A percentile compares a stretch with the other conserved stretches of the same genome.
These are phyloP conservation scores for Apiotrichum gamsii DNA, from an alignment of 1,284 basidiomycete genomes.

Conservation along the genomic window DNA sequence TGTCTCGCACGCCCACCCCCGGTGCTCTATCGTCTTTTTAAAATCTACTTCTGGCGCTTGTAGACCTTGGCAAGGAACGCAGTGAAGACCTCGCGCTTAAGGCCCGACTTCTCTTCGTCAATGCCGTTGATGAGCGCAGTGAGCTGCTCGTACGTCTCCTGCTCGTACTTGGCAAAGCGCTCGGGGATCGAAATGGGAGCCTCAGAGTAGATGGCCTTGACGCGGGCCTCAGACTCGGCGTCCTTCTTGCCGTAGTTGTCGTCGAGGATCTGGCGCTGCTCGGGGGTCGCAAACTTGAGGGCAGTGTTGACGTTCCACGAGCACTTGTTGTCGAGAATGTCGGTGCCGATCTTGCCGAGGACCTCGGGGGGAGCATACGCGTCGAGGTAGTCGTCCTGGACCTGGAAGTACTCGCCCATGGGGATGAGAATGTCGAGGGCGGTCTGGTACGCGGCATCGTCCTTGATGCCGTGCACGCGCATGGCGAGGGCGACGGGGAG, in stretches of 20 bases:
- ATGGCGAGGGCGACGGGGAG: conserved; percentile 94
- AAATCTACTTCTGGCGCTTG: conserved; percentile 68
- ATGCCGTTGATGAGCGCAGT: conserved; percentile 62
- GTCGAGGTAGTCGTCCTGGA: conserved; percentile 97
- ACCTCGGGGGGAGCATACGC: conserved; percentile 83
- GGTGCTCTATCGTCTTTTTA: background rate
- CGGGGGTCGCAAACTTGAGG: conserved; percentile 60
- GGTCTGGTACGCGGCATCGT: conserved; percentile 65
- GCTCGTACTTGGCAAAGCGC: conserved; percentile 73
- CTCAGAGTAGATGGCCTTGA: conserved; percentile 66
- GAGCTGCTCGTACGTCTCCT: conserved; percentile 62
- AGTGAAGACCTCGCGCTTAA: conserved; percentile 75
- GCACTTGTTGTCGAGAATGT: conserved; percentile 99
- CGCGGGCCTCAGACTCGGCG: conserved; percentile 56
- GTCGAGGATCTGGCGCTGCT: conserved; percentile 55
- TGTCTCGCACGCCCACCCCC: too few relatives aligned
- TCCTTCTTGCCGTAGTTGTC: conserved; percentile 86
- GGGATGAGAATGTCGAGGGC: conserved; percentile 82
- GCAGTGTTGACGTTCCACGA: conserved; percentile 94
- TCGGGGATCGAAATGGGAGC: conserved; percentile 63
- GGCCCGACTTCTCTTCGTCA: conserved; percentile 57
- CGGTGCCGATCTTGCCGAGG: conserved; percentile 95
- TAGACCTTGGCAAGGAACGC: conserved; percentile 87
- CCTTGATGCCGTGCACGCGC: conserved; percentile 64
- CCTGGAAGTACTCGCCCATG: conserved; percentile 96